Evolutionary conservation across 108 stramenopile genomes (phyloP), one percentile per base, ranked within the genome.

Genomic region (Skeletonema costatum): DNA sequence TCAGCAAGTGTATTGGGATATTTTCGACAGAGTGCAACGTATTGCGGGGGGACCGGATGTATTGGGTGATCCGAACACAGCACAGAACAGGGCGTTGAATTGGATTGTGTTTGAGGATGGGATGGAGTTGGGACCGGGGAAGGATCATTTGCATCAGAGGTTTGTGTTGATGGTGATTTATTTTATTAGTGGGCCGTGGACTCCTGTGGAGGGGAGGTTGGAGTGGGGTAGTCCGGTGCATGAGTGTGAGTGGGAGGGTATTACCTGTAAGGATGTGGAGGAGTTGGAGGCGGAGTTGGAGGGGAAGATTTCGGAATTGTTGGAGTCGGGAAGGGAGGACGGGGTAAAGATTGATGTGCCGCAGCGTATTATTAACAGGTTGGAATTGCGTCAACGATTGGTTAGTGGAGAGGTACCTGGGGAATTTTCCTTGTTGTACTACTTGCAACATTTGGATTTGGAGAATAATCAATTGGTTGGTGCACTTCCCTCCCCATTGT

Each of bases 401-500:
- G 78, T 80, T 31, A 39, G 29, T 29, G 78, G 78, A 25, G 78
- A 80, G 67, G 78, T 80, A 2, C 78, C 78, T 17, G 60, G 66
- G 19, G 72, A 80, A 48, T 80, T 80, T 19, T 73, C 78, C 6
- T 31, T 80, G 60, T 73, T 80, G 66, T 80, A 80, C 56, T 80
- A 80, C 32, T 60, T 80, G 60, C 78, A 80, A 61, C 78, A 80
- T 80, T 73, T 80, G 71, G 78, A 82, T 56, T 66, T 85, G 35
- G 80, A 82, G 51, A 78, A 85, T 71, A 85, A 85, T 61, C 75
- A 85, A 64, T 66, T 85, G 56, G 66, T 70, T 6, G 85, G 85
- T 5, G 68, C 68, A 2, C 32, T 85, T 14, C 85, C 85, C 53
- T 66, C 60, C n/a, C 77, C 77, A 21, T 60, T 86, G 36, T 83